Base-by-base conservation (phyloP, 495 filamentous ascomycete genomes). In the Penicillium canescens region DNA sequence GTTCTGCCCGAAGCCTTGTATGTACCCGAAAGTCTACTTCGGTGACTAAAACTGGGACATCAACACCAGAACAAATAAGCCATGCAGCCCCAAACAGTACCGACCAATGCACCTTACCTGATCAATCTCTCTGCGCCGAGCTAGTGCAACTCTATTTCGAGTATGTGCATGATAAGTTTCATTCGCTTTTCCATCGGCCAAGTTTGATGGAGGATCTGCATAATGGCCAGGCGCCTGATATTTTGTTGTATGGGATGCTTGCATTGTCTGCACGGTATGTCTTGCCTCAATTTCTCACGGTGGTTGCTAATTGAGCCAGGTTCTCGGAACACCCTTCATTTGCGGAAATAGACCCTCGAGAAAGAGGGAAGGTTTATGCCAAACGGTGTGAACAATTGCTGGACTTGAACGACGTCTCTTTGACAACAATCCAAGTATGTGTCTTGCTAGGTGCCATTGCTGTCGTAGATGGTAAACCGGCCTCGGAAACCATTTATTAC, bases 81-180 rank as follows among this genome's bases (percentile, higher is more conserved):
- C 38, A 3, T 8, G 34, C 34, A 35, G 9, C 20, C 12, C 16
- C 36, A 23, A 21, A 34, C 28, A 21, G 31, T 2, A 41, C 28
- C 20, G 39, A 43, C 31, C 3, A 34, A 6, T 35, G 52, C 20
- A 16, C 14, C 12, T 44, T 67, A 18, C 56, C 65, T 12, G 33
- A 55, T 16, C 48, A 47, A 37, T 38, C 52, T 26, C 49, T 72
- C 10, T 65, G 62, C 24, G 36, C 47, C 2, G 68, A 73, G 33
- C 63, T 76, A 11, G 67, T 71, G 6, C 45, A 55, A 26, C 58
- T 69, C 5, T 75, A 77, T 48, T 71, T 76, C 21, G 61, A 71
- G 36, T 73, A 57, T 50, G 62, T 74, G 20, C 73, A 75, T 51
- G 72, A 75, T 50, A 63, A 73, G 46, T 68, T 72, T 34, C 72